These are phyloP conservation scores for Curvularia lunata DNA, from an alignment of 2,329 filamentous ascomycete species.

Conservation along the genomic window DNA sequence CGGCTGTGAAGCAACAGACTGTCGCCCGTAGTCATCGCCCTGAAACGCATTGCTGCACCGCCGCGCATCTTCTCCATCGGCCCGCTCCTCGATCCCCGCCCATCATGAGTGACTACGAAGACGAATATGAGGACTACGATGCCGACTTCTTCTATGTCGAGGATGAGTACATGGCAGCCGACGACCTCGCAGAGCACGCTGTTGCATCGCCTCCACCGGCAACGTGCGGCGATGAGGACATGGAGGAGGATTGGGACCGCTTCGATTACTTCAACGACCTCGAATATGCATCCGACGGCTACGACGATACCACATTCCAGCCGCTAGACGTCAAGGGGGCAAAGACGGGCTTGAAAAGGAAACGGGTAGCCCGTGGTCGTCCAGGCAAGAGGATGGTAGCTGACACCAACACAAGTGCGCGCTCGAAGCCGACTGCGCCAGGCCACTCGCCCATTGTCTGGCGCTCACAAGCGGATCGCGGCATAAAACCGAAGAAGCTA, in stretches of 20 bases:
- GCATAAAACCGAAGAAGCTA: slow-evolving; percentile 31
- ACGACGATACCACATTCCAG: slow-evolving; percentile 51
- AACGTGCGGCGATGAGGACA: slow-evolving; percentile 41
- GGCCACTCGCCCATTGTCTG: slow-evolving; percentile 44
- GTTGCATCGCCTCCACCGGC: slow-evolving; percentile 52
- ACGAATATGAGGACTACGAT: slow-evolving; percentile 47
- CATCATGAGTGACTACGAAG: slow-evolving; percentile 53
- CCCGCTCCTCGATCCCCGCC: slow-evolving; percentile 12
- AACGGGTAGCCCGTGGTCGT: slow-evolving; percentile 26
- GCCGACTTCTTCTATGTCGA: slow-evolving; percentile 57
- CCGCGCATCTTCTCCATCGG: slow-evolving; percentile 4
- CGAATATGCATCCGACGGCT: slow-evolving; percentile 56
- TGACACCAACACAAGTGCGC: slow-evolving; percentile 4
- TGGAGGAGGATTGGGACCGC: slow-evolving; percentile 52
- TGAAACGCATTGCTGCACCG: neutral
- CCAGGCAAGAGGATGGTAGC: slow-evolving; percentile 38
- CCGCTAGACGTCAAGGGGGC: slow-evolving; percentile 27
- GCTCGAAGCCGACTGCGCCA: slow-evolving; percentile 16
- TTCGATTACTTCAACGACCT: slow-evolving; percentile 58
- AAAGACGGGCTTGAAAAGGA: slow-evolving; percentile 41
- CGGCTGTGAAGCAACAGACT: neutral
- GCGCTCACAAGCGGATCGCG: slow-evolving; percentile 37
- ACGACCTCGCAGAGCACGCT: slow-evolving; percentile 58
- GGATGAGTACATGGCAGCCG: slow-evolving; percentile 52
- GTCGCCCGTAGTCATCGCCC: neutral